These are phyloP conservation scores for Primulina huaijiensis DNA, from an alignment of 257 asterid species.

Conservation along the genomic window DNA sequence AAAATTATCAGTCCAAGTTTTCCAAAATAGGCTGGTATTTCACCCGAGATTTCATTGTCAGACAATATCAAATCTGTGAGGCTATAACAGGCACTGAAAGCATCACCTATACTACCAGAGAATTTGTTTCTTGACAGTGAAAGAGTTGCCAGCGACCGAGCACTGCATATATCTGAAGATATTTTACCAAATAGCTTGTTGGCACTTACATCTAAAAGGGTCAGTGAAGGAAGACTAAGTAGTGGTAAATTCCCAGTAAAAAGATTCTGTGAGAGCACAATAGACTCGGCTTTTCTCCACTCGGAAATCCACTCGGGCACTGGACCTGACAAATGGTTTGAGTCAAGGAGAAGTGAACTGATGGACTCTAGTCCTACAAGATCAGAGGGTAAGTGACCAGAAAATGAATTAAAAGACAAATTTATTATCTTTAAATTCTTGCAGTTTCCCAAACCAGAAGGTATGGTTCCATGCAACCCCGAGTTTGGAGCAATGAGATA, in stretches of 20 bases:
- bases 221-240: slow-evolving; percentile 47
- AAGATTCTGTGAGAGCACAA: slow-evolving; percentile 51
- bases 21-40: slow-evolving; percentile 64
- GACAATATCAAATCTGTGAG: slow-evolving; percentile 58
- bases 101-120: slow-evolving; percentile 46
- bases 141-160: slow-evolving; percentile 41
- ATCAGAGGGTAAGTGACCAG: slow-evolving; percentile 41
- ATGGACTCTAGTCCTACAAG: slow-evolving; percentile 54
- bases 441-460: slow-evolving; percentile 46
- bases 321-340: slow-evolving; percentile 59
- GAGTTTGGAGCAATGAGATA: slow-evolving; percentile 33
- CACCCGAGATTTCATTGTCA: slow-evolving; percentile 53
- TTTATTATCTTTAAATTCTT: slow-evolving; percentile 36
- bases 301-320: slow-evolving; percentile 72
- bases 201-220: slow-evolving; percentile 46
- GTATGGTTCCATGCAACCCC: slow-evolving; percentile 45
- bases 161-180: slow-evolving; percentile 48
- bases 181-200: slow-evolving; percentile 63
- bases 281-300: slow-evolving; percentile 49
- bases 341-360: slow-evolving; percentile 44
- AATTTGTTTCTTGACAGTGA: slow-evolving; percentile 52
- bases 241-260: slow-evolving; percentile 59
- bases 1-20: slow-evolving; percentile 49
- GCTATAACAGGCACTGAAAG: slow-evolving; percentile 45
- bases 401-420: slow-evolving; percentile 41